Evolutionary conservation across 192 early-diverging fungal species (phyloP), one percentile per base, ranked within the genome.

Genomic region (Mortierella antarctica): DNA sequence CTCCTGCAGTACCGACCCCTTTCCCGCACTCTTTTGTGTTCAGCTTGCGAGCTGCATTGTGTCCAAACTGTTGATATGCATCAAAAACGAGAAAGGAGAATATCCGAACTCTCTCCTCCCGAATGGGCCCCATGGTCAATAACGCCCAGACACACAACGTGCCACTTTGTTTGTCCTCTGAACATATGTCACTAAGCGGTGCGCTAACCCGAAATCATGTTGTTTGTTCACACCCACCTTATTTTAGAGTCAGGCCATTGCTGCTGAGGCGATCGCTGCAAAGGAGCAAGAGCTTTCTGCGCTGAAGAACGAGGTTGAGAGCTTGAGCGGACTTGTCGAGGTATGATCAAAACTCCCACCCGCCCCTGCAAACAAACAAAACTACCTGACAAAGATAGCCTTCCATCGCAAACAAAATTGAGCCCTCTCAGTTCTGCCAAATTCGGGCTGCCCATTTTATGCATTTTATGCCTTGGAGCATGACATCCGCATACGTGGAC

Each of bases 251-350:
- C 77, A 80, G 40, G 65, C 77, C 15, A 40, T 71, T 42, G 77
- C 72, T 51, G 65, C 70, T 41, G 77, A 80, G 47, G 77, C 70
- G 1, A 67, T 80, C n/a, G 77, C 77, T 42, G 65, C 65, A 58
- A 80, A 80, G 59, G 77, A 80, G 31, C 70, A 71, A 40, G 77
- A 80, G 51, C 72, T 80, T 31, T 21, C 64, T 21, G 55, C 64
- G 3, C 50, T 80, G 64, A 80, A 72, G 60, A 46, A 47, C 21
- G 77, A 80, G 61, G 53, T 80, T 41, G 77, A 80, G 54, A 80
- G 77, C 65, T 52, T 80, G 41, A 80, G 60, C 61, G 60, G 70
- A 62, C 77, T 80, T 68, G 70, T 80, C 47, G 70, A 80, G 65
- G 77, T 80, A 72, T 21, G 41, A 10, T 59, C 5, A 40, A 58